Conservation (phyloP, 805 yeast species). For the Tetrapisispora phaffii region DNA sequence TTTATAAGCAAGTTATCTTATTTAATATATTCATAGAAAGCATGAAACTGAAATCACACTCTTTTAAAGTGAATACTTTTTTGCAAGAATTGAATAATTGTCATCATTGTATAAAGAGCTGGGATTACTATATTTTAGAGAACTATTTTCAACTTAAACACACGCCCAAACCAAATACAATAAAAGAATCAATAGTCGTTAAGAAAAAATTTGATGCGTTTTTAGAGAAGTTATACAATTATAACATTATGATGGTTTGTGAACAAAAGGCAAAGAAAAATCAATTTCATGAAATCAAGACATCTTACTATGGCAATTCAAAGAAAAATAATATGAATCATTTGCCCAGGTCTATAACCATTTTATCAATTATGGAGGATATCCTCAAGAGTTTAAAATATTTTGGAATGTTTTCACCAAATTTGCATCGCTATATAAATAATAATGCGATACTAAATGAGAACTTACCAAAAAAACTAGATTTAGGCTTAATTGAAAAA, state of each 20-base stretch:
- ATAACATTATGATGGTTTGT: conserved; percentile 9
- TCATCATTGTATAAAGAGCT: background rate
- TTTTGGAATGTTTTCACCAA: conserved; percentile 16
- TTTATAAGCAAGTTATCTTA: conserved; percentile 14
- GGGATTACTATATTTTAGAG: conserved; percentile 18
- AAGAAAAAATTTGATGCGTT: conserved; percentile 16
- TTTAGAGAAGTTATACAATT: conserved; percentile 10
- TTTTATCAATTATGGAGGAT: conserved; percentile 7
- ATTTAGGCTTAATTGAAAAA: background rate
- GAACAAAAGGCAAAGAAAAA: conserved; percentile 13
- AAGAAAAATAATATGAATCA: no score
- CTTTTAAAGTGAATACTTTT: background rate
- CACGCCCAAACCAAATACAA: conserved; percentile 4
- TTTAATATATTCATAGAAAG: conserved; percentile 13
- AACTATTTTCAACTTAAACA: conserved; percentile 7
- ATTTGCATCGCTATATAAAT: conserved; percentile 3
- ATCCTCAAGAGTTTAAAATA: conserved; percentile 11
- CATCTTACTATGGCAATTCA: background rate
- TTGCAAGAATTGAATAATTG: conserved; percentile 6
- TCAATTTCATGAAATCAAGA: conserved; percentile 3
- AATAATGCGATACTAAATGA: conserved; percentile 3
- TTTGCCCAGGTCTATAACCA: conserved; percentile 7
- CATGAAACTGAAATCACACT: conserved; percentile 2
- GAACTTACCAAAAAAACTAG: background rate
- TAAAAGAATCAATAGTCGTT: conserved; percentile 7